Percentiles rank a stretch among this genome's conserved stretches.
phyloP scores from a whole-genome alignment of 78 protist species.

The Goniomonas avonlea region DNA sequence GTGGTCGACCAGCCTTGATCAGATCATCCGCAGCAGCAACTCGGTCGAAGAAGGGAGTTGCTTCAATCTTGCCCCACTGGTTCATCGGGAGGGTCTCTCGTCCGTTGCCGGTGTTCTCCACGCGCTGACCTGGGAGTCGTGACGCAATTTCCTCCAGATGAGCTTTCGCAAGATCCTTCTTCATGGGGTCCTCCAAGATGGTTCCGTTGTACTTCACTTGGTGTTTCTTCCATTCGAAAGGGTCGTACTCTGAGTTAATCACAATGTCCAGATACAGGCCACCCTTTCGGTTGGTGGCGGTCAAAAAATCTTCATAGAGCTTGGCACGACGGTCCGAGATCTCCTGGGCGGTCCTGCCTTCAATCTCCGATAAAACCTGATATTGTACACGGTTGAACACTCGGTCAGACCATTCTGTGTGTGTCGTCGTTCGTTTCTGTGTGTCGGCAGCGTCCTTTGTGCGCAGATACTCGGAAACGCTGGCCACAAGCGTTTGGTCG shows the following conservation, averaged over 20 bases:
- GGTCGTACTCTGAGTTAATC: conserved; percentile 1
- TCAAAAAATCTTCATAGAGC: too few relatives aligned
- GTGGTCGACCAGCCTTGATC: neutral
- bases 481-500: too few relatives aligned
- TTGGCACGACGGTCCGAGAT: too few relatives aligned
- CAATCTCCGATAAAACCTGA: neutral
- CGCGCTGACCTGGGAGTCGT: too few relatives aligned
- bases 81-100: neutral
- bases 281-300: too few relatives aligned
- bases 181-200: too few relatives aligned
- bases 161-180: too few relatives aligned
- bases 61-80: conserved; percentile 6
- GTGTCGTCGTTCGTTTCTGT: neutral
- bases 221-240: neutral
- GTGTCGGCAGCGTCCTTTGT: neutral
- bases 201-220: too few relatives aligned
- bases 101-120: too few relatives aligned
- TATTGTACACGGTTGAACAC: conserved; percentile 2
- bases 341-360: neutral
- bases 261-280: conserved; percentile 4
- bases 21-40: neutral
- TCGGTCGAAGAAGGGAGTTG: conserved; percentile 12
- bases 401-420: conserved; percentile 10
- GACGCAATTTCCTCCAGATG: too few relatives aligned
- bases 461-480: neutral